Conservation (phyloP, 495 filamentous ascomycete genomes). For the Hypoxylon rickii region DNA sequence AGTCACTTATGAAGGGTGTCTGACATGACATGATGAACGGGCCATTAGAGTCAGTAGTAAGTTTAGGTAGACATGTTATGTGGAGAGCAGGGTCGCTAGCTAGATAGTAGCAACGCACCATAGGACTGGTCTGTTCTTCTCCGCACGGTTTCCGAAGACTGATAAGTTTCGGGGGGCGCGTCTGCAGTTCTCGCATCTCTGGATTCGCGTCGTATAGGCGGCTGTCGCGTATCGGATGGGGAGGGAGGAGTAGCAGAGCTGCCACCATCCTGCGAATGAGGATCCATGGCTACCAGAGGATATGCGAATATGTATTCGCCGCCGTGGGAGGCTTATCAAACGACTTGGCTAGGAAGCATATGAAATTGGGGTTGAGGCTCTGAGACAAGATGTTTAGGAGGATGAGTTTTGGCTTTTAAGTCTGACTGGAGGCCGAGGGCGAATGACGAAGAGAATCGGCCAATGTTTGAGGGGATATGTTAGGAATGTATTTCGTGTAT, state of each 20-base stretch:
- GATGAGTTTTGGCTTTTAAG: conserved; percentile 12
- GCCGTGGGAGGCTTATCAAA: conserved; percentile 22
- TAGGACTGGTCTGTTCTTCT: conserved; percentile 50
- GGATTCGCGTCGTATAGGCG: conserved; percentile 36
- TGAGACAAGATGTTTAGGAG: conserved; percentile 34
- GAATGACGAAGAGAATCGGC: conserved; percentile 5
- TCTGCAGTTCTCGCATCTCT: conserved; percentile 35
- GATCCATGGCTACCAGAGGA: conserved; percentile 43
- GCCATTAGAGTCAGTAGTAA: conserved; percentile 9
- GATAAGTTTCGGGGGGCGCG: conserved; percentile 44
- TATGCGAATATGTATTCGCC: conserved; percentile 7
- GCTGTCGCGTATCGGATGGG: conserved; percentile 49
- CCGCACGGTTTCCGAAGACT: conserved; percentile 55
- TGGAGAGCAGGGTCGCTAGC: conserved; percentile 9
- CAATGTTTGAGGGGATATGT: conserved; percentile 11
- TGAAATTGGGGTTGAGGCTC: conserved; percentile 17
- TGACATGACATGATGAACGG: conserved; percentile 15
- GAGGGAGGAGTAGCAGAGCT: conserved; percentile 42
- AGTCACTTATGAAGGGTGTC: not conserved
- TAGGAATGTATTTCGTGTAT: conserved; percentile 22
- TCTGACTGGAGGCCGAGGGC: conserved; percentile 3
- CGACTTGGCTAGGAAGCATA: conserved; percentile 20
- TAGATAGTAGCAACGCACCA: conserved; percentile 43
- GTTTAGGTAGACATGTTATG: conserved; percentile 16
- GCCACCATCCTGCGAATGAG: conserved; percentile 37